Percentiles rank a stretch among this genome's conserved stretches.
Evolutionary conservation across 2,329 filamentous ascomycete genomes (phyloP).

Genomic region (Sporothrix phasma): DNA sequence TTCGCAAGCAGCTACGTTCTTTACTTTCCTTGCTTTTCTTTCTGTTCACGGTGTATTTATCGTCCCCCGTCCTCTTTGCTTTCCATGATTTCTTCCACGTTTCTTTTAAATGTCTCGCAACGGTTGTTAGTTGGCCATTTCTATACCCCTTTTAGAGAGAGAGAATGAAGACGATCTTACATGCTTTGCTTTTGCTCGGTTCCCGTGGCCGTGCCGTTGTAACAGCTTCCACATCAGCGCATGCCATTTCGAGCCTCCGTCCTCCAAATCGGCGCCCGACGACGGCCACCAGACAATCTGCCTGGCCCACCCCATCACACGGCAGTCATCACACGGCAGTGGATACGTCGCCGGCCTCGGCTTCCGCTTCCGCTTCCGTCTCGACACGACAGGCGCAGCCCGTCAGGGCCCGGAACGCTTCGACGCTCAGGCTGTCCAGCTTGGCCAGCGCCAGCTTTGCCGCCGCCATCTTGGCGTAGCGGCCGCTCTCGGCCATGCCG

Average conservation of each 20-base stretch:
- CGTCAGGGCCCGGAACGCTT: slow-evolving; percentile 51
- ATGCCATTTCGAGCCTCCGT: neutral
- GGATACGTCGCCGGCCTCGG: neutral
- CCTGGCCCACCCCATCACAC: neutral
- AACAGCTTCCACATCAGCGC: neutral
- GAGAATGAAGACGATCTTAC: slow-evolving; percentile 4
- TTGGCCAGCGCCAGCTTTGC: slow-evolving; percentile 47
- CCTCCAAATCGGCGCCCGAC: too few species aligned
- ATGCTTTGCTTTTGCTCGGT: neutral
- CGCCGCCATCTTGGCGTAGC: slow-evolving; percentile 63
- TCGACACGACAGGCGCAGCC: slow-evolving; percentile 51
- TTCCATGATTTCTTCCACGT: neutral
- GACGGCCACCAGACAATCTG: neutral
- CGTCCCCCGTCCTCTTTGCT: neutral
- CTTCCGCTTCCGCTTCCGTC: slow-evolving; percentile 5
- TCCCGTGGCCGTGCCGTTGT: neutral
- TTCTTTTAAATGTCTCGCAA: neutral
- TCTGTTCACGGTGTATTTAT: too few species aligned
- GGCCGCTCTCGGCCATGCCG: slow-evolving; percentile 49
- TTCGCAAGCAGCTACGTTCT: neutral
- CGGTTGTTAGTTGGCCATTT: neutral
- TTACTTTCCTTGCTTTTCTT: neutral
- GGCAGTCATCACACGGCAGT: neutral
- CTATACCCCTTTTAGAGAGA: neutral
- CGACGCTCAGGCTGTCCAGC: slow-evolving; percentile 35